A percentile compares a stretch with the other conserved stretches of the same genome.
Evolutionary conservation across 2,329 filamentous ascomycete species (phyloP).

Genomic region (Diplodia intermedia): DNA sequence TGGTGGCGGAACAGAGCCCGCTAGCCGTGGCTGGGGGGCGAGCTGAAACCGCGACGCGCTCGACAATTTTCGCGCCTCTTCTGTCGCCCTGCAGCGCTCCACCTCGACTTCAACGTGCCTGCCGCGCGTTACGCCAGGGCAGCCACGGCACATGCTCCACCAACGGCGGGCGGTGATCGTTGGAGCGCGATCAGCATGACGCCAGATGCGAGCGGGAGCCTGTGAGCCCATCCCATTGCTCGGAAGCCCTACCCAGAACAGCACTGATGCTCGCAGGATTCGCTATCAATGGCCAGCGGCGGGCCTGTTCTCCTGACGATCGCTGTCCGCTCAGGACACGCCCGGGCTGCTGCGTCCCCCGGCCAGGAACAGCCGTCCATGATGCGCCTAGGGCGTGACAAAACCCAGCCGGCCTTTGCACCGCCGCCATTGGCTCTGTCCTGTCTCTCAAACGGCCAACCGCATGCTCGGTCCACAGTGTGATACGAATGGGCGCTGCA

Average conservation of each 20-base stretch:
- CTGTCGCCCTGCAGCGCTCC: not conserved
- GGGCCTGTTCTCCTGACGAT: constrained; percentile 23
- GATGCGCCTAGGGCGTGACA: constrained; percentile 1
- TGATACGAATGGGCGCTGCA: not conserved
- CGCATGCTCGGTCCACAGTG: constrained; percentile 11
- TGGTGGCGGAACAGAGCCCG: constrained; percentile 2
- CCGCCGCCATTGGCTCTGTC: constrained; percentile 10
- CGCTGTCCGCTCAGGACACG: not conserved
- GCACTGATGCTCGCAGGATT: not conserved
- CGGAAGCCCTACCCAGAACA: constrained; percentile 7
- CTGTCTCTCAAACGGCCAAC: constrained; percentile 4
- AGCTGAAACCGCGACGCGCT: constrained; percentile 19
- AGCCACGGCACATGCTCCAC: no score
- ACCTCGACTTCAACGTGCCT: not conserved
- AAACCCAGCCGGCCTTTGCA: not conserved
- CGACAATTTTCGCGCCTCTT: not conserved
- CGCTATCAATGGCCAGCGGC: not conserved
- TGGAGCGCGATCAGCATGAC: constrained; percentile 19
- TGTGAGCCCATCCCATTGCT: not conserved
- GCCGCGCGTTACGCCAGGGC: not conserved
- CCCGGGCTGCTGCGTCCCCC: not conserved
- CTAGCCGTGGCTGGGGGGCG: constrained; percentile 15
- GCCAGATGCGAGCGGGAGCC: not conserved
- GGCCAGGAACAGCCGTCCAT: constrained; percentile 6
- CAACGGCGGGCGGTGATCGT: not conserved